These are phyloP conservation scores for Alliaria petiolata DNA, from an alignment of 345 rosid species.

Conservation along the genomic window DNA sequence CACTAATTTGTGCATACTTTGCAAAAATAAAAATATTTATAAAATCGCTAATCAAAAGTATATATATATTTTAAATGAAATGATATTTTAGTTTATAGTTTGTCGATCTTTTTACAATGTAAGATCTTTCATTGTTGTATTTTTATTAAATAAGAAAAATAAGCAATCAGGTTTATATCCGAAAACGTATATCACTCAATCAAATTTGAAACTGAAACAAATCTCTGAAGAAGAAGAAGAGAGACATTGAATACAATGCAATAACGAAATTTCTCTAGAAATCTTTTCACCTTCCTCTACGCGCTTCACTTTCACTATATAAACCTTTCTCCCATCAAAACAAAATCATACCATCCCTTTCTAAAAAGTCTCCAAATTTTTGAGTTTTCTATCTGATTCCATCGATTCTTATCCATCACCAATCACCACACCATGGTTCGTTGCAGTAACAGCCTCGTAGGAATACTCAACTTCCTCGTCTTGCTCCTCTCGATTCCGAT, in stretches of 20 bases:
- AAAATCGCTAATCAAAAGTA: background rate
- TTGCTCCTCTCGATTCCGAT: conserved; percentile 80
- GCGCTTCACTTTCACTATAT: conserved; percentile 19
- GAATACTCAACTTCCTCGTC: conserved; percentile 71
- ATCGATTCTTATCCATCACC: background rate
- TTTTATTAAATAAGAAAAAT: background rate
- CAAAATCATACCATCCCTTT: background rate
- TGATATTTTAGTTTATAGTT: background rate
- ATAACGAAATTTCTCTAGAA: background rate
- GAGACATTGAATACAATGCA: background rate
- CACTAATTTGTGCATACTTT: background rate
- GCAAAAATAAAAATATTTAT: background rate
- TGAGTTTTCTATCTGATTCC: background rate
- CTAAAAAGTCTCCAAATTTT: background rate
- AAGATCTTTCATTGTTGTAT: background rate
- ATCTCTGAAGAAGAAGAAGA: background rate
- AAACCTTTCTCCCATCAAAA: background rate
- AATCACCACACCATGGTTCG: conserved; percentile 34
- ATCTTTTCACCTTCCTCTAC: background rate
- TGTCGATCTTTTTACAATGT: background rate
- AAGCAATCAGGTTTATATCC: background rate
- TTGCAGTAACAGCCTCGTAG: conserved; percentile 67
- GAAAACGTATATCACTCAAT: too few species aligned
- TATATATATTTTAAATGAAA: background rate
- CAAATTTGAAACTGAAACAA: background rate